phyloP scores from a whole-genome alignment of 2,329 filamentous ascomycete genomes.

The Coleophoma eucalyptorum region DNA sequence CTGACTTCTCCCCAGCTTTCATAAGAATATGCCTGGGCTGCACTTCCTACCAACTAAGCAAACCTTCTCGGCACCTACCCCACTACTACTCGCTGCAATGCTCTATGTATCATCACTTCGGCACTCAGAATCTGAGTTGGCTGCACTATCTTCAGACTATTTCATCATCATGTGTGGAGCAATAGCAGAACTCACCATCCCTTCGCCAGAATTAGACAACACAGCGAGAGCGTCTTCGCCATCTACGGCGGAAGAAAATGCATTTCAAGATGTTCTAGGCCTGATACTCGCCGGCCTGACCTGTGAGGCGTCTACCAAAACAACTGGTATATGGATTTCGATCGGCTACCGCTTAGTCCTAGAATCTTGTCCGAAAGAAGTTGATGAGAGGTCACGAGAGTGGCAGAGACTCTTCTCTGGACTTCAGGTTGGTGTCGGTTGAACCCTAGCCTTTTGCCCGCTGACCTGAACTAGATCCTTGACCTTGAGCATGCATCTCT shows the following conservation, averaged over 20 bases:
- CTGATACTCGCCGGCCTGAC: conserved; percentile 37
- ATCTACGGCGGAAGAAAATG: conserved; percentile 29
- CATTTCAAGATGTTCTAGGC: conserved; percentile 38
- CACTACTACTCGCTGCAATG: conserved; percentile 38
- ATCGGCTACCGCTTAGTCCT: conserved; percentile 37
- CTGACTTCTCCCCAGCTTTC: conserved; percentile 28
- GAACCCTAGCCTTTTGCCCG: no score
- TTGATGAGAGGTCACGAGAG: conserved; percentile 33
- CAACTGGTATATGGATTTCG: conserved; percentile 40
- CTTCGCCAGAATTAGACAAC: conserved; percentile 20
- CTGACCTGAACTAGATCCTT: conserved; percentile 30
- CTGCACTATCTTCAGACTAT: conserved; percentile 32
- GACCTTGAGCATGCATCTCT: conserved; percentile 40
- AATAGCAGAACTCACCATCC: conserved; percentile 36
- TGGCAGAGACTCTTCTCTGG: conserved; percentile 36
- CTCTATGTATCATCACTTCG: conserved; percentile 35
- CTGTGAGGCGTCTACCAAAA: conserved; percentile 35
- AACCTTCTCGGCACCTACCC: conserved; percentile 36
- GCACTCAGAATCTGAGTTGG: conserved; percentile 28
- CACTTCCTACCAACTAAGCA: conserved; percentile 40
- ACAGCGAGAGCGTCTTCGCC: conserved; percentile 15
- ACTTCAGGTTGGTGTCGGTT: conserved; percentile 16
- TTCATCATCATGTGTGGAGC: conserved; percentile 33
- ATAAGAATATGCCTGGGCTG: conserved; percentile 39
- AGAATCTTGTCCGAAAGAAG: conserved; percentile 35